Conservation (phyloP, 768 basidiomycete species). For the Amanita exitialis region DNA sequence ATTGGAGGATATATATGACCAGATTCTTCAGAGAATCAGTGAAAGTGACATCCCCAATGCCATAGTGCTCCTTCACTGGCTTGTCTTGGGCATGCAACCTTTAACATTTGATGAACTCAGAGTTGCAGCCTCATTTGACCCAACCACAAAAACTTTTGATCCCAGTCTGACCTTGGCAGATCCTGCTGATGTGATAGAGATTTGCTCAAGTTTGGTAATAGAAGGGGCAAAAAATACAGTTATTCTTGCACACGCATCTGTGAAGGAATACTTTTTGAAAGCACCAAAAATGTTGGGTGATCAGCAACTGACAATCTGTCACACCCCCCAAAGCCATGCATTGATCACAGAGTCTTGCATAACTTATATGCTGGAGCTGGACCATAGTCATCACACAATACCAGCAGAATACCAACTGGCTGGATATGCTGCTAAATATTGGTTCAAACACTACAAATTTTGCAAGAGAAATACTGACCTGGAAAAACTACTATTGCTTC, state of each 20-base stretch:
- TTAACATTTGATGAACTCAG: not conserved
- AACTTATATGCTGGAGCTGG: no score
- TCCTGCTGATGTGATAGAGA: not conserved
- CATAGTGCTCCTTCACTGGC: not conserved
- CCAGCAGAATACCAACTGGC: no score
- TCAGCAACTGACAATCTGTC: no score
- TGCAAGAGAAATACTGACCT: no score
- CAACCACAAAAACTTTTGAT: not conserved
- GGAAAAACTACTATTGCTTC: no score
- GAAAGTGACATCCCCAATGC: not conserved
- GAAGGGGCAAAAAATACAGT: not conserved
- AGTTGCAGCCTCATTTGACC: not conserved
- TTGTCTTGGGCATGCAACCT: not conserved
- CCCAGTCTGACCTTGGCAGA: not conserved
- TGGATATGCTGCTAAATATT: no score
- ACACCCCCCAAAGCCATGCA: no score
- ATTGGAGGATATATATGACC: not conserved
- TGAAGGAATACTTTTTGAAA: not conserved
- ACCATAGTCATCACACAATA: no score
- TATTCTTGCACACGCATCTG: not conserved
- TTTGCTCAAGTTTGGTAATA: constrained; percentile 1
- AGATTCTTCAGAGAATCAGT: not conserved
- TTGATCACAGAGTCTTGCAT: no score
- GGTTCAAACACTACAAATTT: no score
- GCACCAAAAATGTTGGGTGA: not conserved